Evolutionary conservation across 176 grass and related monocot species (phyloP), one percentile per base, ranked within the genome.

Genomic region (Ampelocalamus luodianensis): DNA sequence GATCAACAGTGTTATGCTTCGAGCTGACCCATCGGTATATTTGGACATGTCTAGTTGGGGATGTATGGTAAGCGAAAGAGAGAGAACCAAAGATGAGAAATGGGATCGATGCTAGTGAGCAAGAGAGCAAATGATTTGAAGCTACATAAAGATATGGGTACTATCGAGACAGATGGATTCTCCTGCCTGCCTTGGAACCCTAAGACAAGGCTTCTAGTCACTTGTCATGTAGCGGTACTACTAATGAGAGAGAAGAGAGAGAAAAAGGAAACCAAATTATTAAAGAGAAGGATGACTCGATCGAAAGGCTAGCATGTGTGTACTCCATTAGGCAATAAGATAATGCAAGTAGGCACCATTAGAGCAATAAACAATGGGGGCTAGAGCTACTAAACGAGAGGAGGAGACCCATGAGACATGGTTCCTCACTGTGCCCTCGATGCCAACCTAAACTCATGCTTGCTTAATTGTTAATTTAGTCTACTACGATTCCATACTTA

Each of bases 161-260:
- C 27, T 15, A 26, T 1, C 37, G 70, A 75, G 38, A 75, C 73
- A 82, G 23, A 17, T 22, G 50, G 67, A 79, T 66, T 87, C 74
- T 66, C 50, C 29, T 77, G 63, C 68, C 20, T 55, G 79, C 83
- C 83, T 89, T 83, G 87, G 87, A 92, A 92, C 79, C 87, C 79
- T 85, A 93, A 78, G 59, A 86, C 79, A 86, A 73, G 85, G 80
- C 34, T 76, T 84, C 53, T 68, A 74, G 80, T 62, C 78, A 70
- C 74, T 23, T 86, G 83, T 83, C 83, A 86, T 65, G n/a, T 53
- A 62, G 13, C 13, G 71, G 8, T 16, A 20, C 36, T 15, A 45
- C 22, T 38, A 6, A 43, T 38, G 45, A 48, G 45, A 48, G 45
- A 48, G 45, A 48, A 14, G 12, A 48, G 6, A 63, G 44, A 34